Evolutionary conservation across 2,329 filamentous ascomycete species (phyloP).

Genomic region (Fusarium succisae): DNA sequence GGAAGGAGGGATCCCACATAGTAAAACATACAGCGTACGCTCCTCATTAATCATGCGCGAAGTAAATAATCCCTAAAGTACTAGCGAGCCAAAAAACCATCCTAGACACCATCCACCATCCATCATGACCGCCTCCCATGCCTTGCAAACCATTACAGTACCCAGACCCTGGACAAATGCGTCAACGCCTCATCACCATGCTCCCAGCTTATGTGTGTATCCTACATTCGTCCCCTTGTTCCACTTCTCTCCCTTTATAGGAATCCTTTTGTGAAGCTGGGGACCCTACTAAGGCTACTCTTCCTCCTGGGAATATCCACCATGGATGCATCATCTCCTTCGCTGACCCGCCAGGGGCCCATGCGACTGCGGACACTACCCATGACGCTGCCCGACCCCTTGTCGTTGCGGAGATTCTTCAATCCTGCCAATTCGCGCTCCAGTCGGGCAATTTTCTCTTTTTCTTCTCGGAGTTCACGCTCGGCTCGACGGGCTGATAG

Average conservation of each 20-base stretch:
- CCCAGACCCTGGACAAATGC: slow-evolving; percentile 33
- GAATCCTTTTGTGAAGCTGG: slow-evolving; percentile 83
- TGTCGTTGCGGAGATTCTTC: slow-evolving; percentile 79
- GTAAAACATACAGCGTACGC: slow-evolving; percentile 1
- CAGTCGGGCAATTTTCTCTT: slow-evolving; percentile 81
- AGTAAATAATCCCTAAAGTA: slow-evolving; percentile 32
- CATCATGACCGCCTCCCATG: slow-evolving; percentile 15
- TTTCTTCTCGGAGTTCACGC: slow-evolving; percentile 88
- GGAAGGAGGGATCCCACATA: background rate
- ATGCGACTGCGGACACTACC: slow-evolving; percentile 51
- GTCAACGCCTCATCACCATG: slow-evolving; percentile 38
- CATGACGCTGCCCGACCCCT: slow-evolving; percentile 59
- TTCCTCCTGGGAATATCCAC: slow-evolving; percentile 71
- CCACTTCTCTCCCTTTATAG: slow-evolving; percentile 55
- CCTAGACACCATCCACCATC: slow-evolving; percentile 18
- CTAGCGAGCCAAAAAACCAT: slow-evolving; percentile 22
- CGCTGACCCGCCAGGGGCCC: slow-evolving; percentile 49
- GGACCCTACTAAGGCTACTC: slow-evolving; percentile 69
- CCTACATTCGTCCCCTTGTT: slow-evolving; percentile 14
- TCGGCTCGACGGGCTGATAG: slow-evolving; percentile 86
- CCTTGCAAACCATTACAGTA: slow-evolving; percentile 20
- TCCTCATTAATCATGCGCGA: slow-evolving; percentile 36
- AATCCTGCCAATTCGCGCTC: slow-evolving; percentile 88
- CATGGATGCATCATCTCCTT: slow-evolving; percentile 51
- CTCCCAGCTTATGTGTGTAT: slow-evolving; percentile 23